Conservation (phyloP, 805 yeast species). For the Saturnispora ahearnii region DNA sequence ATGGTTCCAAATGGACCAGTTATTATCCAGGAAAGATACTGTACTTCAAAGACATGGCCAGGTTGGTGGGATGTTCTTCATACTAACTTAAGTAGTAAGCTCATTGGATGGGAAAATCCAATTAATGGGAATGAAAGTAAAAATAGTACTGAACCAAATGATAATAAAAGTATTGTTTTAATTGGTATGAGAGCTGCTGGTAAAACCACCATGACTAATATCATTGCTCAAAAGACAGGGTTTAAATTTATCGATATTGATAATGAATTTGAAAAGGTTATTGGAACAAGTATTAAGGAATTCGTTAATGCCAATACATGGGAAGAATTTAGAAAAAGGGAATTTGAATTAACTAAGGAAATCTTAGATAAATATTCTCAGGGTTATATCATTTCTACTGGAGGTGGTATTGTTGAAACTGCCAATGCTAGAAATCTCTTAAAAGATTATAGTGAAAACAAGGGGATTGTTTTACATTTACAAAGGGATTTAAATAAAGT, state of each 20-base stretch:
- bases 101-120: slow-evolving; percentile 60
- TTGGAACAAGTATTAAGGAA: slow-evolving; percentile 45
- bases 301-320: slow-evolving; percentile 65
- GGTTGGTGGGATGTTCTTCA: slow-evolving; percentile 98
- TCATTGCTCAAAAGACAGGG: slow-evolving; percentile 65
- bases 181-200: slow-evolving; percentile 99
- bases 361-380: slow-evolving; percentile 31
- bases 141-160: slow-evolving; percentile 25
- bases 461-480: slow-evolving; percentile 81
- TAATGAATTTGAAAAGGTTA: slow-evolving; percentile 49
- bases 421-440: slow-evolving; percentile 56
- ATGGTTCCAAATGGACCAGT: slow-evolving; percentile 45
- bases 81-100: slow-evolving; percentile 48
- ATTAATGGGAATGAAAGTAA: slow-evolving; percentile 11
- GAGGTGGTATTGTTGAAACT: slow-evolving; percentile 92
- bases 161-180: slow-evolving; percentile 54
- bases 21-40: slow-evolving; percentile 72
- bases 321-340: slow-evolving; percentile 75
- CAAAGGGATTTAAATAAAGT: slow-evolving; percentile 84
- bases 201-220: slow-evolving; percentile 73
- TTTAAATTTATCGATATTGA: slow-evolving; percentile 73
- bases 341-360: slow-evolving; percentile 46
- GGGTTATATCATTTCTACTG: slow-evolving; percentile 77
- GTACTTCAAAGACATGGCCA: slow-evolving; percentile 98
- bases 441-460: slow-evolving; percentile 41